phyloP scores from a whole-genome alignment of 2,329 filamentous ascomycete species.

The Monascus ruber region DNA sequence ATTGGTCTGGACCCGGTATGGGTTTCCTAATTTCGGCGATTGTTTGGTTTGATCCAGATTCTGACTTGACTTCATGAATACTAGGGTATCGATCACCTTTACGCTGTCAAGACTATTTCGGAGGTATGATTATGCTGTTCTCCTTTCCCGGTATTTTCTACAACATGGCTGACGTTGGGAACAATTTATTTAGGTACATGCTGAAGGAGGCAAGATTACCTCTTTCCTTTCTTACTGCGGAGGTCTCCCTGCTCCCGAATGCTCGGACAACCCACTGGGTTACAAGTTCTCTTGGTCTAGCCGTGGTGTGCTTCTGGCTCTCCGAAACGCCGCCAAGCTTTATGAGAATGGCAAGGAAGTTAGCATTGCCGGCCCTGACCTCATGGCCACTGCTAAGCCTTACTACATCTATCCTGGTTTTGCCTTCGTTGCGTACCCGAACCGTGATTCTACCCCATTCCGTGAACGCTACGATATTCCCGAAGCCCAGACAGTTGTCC shows the following conservation, averaged over 20 bases:
- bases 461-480: constrained; percentile 83
- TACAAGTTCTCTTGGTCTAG: constrained; percentile 84
- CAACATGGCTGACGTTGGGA: neutral
- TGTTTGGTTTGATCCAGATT: constrained; percentile 13
- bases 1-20: constrained; percentile 52
- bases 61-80: neutral
- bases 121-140: constrained; percentile 15
- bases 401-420: constrained; percentile 86
- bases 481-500: constrained; percentile 76
- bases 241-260: constrained; percentile 61
- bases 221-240: constrained; percentile 79
- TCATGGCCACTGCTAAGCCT: constrained; percentile 81
- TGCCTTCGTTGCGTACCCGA: constrained; percentile 84
- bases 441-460: constrained; percentile 82
- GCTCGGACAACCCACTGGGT: constrained; percentile 77
- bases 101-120: constrained; percentile 75
- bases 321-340: constrained; percentile 74
- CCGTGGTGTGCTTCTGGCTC: constrained; percentile 75
- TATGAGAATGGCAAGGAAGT: constrained; percentile 68
- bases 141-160: neutral
- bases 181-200: constrained; percentile 56
- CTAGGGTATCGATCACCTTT: constrained; percentile 40
- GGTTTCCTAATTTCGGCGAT: neutral
- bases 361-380: constrained; percentile 51
- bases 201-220: constrained; percentile 70